phyloP scores from a whole-genome alignment of 163 green algal genomes.

The Chlamydomonas reinhardtii region DNA sequence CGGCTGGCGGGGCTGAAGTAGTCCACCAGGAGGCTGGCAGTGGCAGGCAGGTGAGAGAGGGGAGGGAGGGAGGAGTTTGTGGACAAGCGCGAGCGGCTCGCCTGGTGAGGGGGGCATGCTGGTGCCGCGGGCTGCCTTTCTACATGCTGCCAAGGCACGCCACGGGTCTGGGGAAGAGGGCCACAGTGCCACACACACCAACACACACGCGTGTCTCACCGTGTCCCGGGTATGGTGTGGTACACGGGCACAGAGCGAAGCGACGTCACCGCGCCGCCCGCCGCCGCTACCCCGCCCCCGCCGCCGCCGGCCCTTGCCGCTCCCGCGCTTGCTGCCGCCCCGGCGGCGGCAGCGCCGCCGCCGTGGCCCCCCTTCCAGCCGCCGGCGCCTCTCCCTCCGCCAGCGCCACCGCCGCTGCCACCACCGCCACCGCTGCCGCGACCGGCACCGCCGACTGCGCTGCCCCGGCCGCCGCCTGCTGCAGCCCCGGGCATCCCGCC shows the following conservation, averaged over 20 bases:
- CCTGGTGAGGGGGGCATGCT: too few species aligned
- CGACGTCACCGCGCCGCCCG: too few species aligned
- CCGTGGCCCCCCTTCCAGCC: not conserved
- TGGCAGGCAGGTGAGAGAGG: too few species aligned
- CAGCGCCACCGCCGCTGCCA: not conserved
- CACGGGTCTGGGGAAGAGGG: too few species aligned
- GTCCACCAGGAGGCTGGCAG: slow-evolving; percentile 82
- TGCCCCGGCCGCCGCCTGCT: not conserved
- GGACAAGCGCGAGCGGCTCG: not conserved
- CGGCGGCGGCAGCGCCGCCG: not conserved
- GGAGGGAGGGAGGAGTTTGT: not conserved
- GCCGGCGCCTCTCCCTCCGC: not conserved
- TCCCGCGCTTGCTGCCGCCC: too few species aligned
- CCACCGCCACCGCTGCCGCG: not conserved
- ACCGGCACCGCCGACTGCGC: not conserved
- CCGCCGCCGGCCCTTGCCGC: too few species aligned
- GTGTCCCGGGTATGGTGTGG: slow-evolving; percentile 58
- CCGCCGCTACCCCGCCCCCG: too few species aligned
- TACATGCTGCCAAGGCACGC: too few species aligned
- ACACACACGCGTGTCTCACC: too few species aligned
- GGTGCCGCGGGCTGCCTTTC: too few species aligned
- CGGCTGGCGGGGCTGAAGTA: slow-evolving; percentile 69
- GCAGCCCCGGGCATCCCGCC: too few species aligned
- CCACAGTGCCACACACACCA: too few species aligned
- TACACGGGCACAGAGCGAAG: slow-evolving; percentile 50